Percentiles rank a stretch among this genome's conserved stretches.
phyloP scores from a whole-genome alignment of 1,284 basidiomycete species.

The Schizophyllum amplum region DNA sequence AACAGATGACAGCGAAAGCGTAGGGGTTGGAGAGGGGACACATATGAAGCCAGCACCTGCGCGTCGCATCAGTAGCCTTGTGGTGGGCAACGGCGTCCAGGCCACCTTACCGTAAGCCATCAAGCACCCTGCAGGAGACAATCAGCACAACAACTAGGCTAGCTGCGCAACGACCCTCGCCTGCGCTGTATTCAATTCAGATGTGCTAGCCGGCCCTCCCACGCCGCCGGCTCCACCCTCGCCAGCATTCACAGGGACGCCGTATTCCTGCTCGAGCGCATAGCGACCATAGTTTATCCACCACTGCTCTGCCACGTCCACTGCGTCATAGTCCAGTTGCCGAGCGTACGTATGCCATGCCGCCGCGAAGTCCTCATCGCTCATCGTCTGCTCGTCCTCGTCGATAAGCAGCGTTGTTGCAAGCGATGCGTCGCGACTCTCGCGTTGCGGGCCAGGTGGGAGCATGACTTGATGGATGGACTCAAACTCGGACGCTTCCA shows the following conservation, averaged over 20 bases:
- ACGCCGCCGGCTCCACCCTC: not conserved
- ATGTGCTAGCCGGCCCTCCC: not conserved
- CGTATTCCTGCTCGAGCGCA: conserved; percentile 19
- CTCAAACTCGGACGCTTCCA: conserved; percentile 8
- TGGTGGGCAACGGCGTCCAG: not conserved
- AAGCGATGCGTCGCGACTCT: conserved; percentile 11
- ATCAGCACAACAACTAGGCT: not conserved
- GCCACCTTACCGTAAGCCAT: not conserved
- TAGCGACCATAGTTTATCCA: conserved; percentile 13
- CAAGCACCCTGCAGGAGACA: not conserved
- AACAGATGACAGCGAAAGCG: too few species aligned
- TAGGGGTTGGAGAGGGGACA: too few species aligned
- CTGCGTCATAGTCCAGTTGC: conserved; percentile 15
- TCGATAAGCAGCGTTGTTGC: conserved; percentile 6
- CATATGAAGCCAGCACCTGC: not conserved
- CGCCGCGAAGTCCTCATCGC: conserved; percentile 10
- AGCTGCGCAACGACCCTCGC: not conserved
- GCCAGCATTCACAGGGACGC: conserved; percentile 16
- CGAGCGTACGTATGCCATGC: conserved; percentile 10
- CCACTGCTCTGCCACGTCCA: conserved; percentile 19
- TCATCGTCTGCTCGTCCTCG: conserved; percentile 2
- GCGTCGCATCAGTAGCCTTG: not conserved
- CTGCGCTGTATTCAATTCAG: not conserved
- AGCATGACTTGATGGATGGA: conserved; percentile 5
- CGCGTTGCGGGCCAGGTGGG: conserved; percentile 11